phyloP scores from a whole-genome alignment of 108 stramenopile genomes.

The Cyclotella baltica region DNA sequence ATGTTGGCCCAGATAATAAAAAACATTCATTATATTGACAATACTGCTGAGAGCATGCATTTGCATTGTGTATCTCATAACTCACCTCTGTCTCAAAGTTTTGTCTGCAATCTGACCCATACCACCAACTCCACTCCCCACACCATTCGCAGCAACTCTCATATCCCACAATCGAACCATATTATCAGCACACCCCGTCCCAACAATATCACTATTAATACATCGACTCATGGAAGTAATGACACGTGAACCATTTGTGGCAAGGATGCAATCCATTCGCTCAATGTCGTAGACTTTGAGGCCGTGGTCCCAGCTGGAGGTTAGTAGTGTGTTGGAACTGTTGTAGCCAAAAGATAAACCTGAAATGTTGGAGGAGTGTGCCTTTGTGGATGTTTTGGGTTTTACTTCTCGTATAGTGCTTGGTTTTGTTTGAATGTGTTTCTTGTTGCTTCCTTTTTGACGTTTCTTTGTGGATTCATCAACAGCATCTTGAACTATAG shows the following conservation, averaged over 20 bases:
- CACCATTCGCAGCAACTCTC: conserved; percentile 48
- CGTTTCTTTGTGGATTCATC: conserved; percentile 11
- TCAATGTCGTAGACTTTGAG: conserved; percentile 80
- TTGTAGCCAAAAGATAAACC: conserved; percentile 73
- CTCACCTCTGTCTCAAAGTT: conserved; percentile 59
- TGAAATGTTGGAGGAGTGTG: conserved; percentile 80
- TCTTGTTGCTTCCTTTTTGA: conserved; percentile 22
- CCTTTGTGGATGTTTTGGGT: conserved; percentile 51
- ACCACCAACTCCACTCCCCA: conserved; percentile 27
- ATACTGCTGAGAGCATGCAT: too few species aligned
- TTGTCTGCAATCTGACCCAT: conserved; percentile 41
- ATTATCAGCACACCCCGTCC: conserved; percentile 87
- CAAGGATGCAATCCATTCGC: conserved; percentile 77
- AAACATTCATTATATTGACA: background rate
- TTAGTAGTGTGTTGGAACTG: conserved; percentile 51
- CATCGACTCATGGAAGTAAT: conserved; percentile 78
- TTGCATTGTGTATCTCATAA: background rate
- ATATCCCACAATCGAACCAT: conserved; percentile 82
- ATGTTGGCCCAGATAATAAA: too few species aligned
- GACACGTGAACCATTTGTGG: conserved; percentile 85
- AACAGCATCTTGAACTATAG: conserved; percentile 13
- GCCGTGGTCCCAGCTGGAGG: conserved; percentile 85
- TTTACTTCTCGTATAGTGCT: conserved; percentile 40
- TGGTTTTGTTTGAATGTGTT: background rate
- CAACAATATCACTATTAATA: conserved; percentile 75